Evolutionary conservation across 2,329 filamentous ascomycete genomes (phyloP), one percentile per base, ranked within the genome.

Genomic region (Pseudocercospora macadamiae): DNA sequence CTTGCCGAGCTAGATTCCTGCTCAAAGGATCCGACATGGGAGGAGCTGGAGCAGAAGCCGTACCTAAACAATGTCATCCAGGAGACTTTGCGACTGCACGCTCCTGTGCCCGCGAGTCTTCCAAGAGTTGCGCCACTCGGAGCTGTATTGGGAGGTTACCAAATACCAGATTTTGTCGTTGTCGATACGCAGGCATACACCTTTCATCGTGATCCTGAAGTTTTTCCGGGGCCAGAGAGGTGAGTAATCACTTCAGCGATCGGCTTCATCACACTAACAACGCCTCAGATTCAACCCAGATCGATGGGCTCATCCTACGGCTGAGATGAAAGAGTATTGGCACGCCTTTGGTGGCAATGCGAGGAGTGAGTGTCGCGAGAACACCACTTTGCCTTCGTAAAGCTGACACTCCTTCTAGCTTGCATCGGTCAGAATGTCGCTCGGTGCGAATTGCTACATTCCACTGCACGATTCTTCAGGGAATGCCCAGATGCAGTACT

Each of bases 21-120:
- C 16, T 19, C 49, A 3, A 34, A 37, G 9, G 32, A 49, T n/a
- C 62, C 59, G 42, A 55, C 32, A n/a, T 55, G 61, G 30, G 51
- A 51, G 12, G 71, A 74, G 10, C 60, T 75, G 0, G 70, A 71
- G 19, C 51, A 51, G 2, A 60, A 69, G 9, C 69, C 73, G 3
- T 21, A 72, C 2, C 58, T 76, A 8, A 71, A 74, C 49, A 69
- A 68, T 5, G 71, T 74, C 1, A 72, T 77, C 25, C 64, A 74
- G 36, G 75, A 77, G 54, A 75, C 74, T 1, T 58, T 75, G 28
- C 68, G 75, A 0, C 57, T 76, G 16, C 73, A 74, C 52, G 68
- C 70, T 25, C 34, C 51, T 37, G 73, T 72, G 4, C 74, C 74
- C 2, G 68, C 67, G 14, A 69, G 65, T 30, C 63, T 75, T 4